phyloP scores from a whole-genome alignment of 1,284 basidiomycete species.

The Cryptococcus wingfieldii region DNA sequence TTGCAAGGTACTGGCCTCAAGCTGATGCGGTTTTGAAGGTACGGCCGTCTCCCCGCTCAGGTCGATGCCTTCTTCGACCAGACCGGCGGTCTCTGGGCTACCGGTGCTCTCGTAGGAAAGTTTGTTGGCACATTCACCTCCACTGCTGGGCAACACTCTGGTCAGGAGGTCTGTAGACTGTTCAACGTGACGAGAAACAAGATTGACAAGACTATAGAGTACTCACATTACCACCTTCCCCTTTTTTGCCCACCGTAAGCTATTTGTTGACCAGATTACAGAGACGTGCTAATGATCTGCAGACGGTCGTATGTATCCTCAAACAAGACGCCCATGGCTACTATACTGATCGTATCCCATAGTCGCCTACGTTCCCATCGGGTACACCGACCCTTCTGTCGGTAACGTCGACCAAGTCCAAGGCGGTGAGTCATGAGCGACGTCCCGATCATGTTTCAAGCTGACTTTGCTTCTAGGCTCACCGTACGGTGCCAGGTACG shows the following conservation, averaged over 20 bases:
- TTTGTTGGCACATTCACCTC: constrained; percentile 54
- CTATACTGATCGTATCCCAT: background rate
- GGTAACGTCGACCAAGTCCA: constrained; percentile 58
- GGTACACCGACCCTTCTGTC: constrained; percentile 60
- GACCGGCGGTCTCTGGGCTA: constrained; percentile 69
- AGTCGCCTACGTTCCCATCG: constrained; percentile 64
- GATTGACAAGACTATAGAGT: constrained; percentile 25
- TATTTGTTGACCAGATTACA: background rate
- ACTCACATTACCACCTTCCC: constrained; percentile 65
- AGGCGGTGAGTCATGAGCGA: constrained; percentile 61
- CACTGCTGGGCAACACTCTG: constrained; percentile 45
- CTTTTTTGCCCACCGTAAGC: constrained; percentile 63
- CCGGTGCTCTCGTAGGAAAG: constrained; percentile 71
- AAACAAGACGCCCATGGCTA: background rate
- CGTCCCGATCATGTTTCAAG: too few relatives aligned
- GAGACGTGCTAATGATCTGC: background rate
- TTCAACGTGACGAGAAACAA: too few relatives aligned
- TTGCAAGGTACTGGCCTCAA: background rate
- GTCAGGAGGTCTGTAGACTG: constrained; percentile 40
- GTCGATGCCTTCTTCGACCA: constrained; percentile 60
- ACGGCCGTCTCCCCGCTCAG: constrained; percentile 54
- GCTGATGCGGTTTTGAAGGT: constrained; percentile 20
- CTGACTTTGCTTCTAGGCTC: constrained; percentile 53
- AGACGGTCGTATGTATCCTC: constrained; percentile 15
- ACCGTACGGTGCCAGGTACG: constrained; percentile 55